These are phyloP conservation scores for Curvularia verruculosa DNA, from an alignment of 2,329 filamentous ascomycete species.

Conservation along the genomic window DNA sequence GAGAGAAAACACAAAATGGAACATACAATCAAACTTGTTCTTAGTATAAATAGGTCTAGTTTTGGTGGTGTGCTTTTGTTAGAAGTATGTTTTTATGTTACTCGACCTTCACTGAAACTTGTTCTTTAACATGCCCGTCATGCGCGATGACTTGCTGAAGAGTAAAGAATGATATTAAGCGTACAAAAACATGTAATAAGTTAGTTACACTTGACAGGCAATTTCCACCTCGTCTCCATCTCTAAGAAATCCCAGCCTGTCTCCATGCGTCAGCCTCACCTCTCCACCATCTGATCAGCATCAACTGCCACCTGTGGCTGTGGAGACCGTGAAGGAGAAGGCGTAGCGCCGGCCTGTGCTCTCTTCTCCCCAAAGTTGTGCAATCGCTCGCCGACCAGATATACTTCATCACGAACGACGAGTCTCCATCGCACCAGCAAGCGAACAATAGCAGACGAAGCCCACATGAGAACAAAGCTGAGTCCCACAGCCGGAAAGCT, in stretches of 20 bases:
- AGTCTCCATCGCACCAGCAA: constrained; percentile 78
- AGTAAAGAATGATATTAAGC: not conserved
- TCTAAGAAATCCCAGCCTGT: not conserved
- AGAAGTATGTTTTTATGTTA: too few species aligned
- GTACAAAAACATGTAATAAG: not conserved
- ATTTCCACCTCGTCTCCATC: not conserved
- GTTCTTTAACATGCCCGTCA: not conserved
- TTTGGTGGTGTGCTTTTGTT: not conserved
- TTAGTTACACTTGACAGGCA: not conserved
- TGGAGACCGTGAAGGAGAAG: not conserved
- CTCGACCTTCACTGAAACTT: not conserved
- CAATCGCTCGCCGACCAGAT: constrained; percentile 89
- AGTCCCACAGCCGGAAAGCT: constrained; percentile 73
- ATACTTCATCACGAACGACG: constrained; percentile 90
- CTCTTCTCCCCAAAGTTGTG: constrained; percentile 83
- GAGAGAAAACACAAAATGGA: not conserved
- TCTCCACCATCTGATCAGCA: not conserved
- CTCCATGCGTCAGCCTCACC: not conserved
- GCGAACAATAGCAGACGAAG: constrained; percentile 57
- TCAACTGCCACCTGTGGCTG: not conserved
- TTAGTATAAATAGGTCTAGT: not conserved
- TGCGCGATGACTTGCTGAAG: not conserved
- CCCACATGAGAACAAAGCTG: constrained; percentile 55
- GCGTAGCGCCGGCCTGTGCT: not conserved
- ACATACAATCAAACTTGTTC: not conserved